A percentile compares a stretch with the other conserved stretches of the same genome.
Evolutionary conservation across 345 rosid species (phyloP).

Genomic region (Pistacia vera): DNA sequence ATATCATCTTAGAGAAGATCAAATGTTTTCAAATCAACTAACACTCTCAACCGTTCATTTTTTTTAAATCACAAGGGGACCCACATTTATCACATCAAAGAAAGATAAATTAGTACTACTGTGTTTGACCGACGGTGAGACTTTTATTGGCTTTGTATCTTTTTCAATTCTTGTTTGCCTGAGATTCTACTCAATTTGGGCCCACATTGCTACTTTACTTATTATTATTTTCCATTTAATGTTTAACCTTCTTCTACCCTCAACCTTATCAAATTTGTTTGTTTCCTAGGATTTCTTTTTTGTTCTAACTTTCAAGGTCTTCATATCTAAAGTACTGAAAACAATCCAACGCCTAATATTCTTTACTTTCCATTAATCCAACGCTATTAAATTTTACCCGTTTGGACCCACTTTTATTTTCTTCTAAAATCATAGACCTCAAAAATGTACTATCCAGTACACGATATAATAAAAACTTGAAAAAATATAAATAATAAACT

Average conservation of each 20-base stretch:
- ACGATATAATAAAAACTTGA: not conserved
- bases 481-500: too few relatives aligned
- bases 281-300: not conserved
- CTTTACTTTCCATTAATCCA: not conserved
- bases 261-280: conserved; percentile 18
- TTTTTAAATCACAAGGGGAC: not conserved
- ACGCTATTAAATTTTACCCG: not conserved
- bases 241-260: conserved; percentile 19
- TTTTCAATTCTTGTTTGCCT: conserved; percentile 31
- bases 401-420: not conserved
- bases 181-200: conserved; percentile 31
- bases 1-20: not conserved
- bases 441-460: not conserved
- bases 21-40: not conserved
- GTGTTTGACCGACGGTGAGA: not conserved
- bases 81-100: not conserved
- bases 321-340: not conserved
- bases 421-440: too few relatives aligned
- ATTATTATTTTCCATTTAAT: not conserved
- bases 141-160: conserved; percentile 17
- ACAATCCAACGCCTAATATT: conserved; percentile 1
- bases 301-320: not conserved
- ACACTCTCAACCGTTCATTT: not conserved
- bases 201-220: not conserved
- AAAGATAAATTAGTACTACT: not conserved